Conservation (phyloP, 768 basidiomycete genomes). For the Brasilioporus rufonigricans region DNA sequence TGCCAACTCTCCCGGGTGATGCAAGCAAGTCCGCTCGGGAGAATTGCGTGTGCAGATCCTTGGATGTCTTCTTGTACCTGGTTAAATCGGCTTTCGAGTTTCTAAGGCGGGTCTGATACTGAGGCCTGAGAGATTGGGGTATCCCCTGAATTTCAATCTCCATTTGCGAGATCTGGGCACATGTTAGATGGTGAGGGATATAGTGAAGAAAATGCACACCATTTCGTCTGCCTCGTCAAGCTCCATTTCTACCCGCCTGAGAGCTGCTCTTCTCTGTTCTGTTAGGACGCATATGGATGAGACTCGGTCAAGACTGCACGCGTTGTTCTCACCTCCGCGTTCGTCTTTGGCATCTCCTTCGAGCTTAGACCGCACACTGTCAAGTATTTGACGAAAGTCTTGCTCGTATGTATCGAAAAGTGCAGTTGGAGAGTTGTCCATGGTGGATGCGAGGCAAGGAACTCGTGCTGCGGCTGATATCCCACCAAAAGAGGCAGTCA, state of each 20-base stretch:
- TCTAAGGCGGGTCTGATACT: slow-evolving; percentile 74
- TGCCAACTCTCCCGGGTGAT: slow-evolving; percentile 36
- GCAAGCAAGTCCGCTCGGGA: slow-evolving; percentile 79
- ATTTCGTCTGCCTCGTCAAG: slow-evolving; percentile 98
- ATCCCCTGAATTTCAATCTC: slow-evolving; percentile 97
- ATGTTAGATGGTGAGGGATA: slow-evolving; percentile 1
- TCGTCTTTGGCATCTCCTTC: slow-evolving; percentile 66
- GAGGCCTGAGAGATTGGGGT: slow-evolving; percentile 76
- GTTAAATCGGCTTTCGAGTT: slow-evolving; percentile 72
- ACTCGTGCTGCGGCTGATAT: slow-evolving; percentile 18
- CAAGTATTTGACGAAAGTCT: slow-evolving; percentile 83
- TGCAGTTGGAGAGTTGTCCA: slow-evolving; percentile 82
- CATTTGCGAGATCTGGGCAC: slow-evolving; percentile 90
- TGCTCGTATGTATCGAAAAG: slow-evolving; percentile 92
- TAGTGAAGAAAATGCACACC: slow-evolving; percentile 42
- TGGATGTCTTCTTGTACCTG: slow-evolving; percentile 77
- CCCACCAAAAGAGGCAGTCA: slow-evolving; percentile 26
- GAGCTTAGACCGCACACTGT: slow-evolving; percentile 73
- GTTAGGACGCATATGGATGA: slow-evolving; percentile 4
- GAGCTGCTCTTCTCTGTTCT: slow-evolving; percentile 80
- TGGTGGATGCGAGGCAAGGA: slow-evolving; percentile 29
- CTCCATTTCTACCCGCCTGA: slow-evolving; percentile 90
- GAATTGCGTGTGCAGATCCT: slow-evolving; percentile 66
- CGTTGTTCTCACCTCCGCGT: slow-evolving; percentile 57
- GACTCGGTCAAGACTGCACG: neutral